Conservation (phyloP, 495 filamentous ascomycete species). For the Penicillium canariense region DNA sequence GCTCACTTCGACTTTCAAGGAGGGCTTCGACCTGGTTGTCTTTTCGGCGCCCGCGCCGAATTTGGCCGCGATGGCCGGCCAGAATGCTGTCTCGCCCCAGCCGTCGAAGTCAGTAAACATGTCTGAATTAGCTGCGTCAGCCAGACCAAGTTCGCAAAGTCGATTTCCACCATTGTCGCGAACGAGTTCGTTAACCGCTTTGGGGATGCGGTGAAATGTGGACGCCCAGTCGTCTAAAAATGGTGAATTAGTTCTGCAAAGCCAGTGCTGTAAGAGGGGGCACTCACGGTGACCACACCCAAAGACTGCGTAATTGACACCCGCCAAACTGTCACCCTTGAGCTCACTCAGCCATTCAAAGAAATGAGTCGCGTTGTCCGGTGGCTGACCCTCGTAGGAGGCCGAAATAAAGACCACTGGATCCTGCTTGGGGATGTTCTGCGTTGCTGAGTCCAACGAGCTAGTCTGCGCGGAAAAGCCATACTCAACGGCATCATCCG, state of each 20-base stretch:
- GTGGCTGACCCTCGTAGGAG: conserved; percentile 72
- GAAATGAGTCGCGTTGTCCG: conserved; percentile 72
- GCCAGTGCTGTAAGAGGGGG: neutral
- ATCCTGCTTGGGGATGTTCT: conserved; percentile 57
- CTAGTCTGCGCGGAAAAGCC: conserved; percentile 58
- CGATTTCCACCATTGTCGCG: conserved; percentile 51
- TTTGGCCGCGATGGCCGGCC: conserved; percentile 58
- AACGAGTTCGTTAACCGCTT: conserved; percentile 54
- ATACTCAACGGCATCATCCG: conserved; percentile 53
- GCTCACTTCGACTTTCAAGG: conserved; percentile 55
- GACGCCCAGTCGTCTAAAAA: conserved; percentile 56
- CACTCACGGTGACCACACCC: conserved; percentile 44
- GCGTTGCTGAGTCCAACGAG: conserved; percentile 59
- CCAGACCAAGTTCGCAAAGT: conserved; percentile 54
- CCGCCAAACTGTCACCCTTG: conserved; percentile 48
- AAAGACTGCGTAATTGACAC: conserved; percentile 63
- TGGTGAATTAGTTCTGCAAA: conserved; percentile 1
- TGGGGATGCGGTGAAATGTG: conserved; percentile 74
- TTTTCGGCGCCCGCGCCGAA: conserved; percentile 35
- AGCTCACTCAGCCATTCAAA: conserved; percentile 59
- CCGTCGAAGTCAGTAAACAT: conserved; percentile 70
- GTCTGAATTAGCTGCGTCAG: conserved; percentile 61
- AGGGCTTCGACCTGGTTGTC: conserved; percentile 29
- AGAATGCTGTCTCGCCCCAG: conserved; percentile 65
- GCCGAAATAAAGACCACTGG: conserved; percentile 67